phyloP scores from a whole-genome alignment of 1,284 basidiomycete genomes.

The Sanghuangporus baumii region DNA sequence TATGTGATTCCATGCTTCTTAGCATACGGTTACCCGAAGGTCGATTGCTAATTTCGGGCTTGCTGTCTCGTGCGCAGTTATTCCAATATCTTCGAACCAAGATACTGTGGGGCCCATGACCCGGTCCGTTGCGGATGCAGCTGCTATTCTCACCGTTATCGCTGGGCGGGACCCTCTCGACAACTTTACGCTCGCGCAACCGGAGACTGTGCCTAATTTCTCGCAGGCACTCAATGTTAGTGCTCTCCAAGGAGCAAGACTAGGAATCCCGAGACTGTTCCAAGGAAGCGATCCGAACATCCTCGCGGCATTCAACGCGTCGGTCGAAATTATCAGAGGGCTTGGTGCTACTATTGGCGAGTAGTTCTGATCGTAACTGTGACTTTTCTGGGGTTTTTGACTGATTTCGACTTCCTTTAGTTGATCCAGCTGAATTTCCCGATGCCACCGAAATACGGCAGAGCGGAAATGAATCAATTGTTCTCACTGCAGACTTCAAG shows the following conservation, averaged over 20 bases:
- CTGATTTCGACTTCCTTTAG: conserved; percentile 15
- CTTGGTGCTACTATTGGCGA: conserved; percentile 34
- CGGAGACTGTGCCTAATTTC: conserved; percentile 33
- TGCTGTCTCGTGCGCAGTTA: conserved; percentile 28
- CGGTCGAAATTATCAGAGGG: conserved; percentile 31
- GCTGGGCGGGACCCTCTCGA: conserved; percentile 41
- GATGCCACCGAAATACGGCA: conserved; percentile 29
- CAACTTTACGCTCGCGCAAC: conserved; percentile 38
- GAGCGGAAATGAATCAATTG: conserved; percentile 29
- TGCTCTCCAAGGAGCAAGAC: conserved; percentile 33
- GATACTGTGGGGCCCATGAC: conserved; percentile 46
- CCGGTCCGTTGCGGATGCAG: conserved; percentile 42
- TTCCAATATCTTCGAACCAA: conserved; percentile 45
- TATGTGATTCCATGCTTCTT: conserved; percentile 20
- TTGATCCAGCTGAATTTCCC: conserved; percentile 38
- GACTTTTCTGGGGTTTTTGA: neutral
- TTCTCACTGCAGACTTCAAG: conserved; percentile 38
- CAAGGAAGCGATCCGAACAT: conserved; percentile 22
- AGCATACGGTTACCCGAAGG: neutral
- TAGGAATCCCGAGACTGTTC: conserved; percentile 36
- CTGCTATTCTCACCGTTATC: conserved; percentile 37
- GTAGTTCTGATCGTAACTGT: conserved; percentile 3
- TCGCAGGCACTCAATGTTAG: conserved; percentile 30
- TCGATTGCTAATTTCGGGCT: neutral
- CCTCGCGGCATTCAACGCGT: conserved; percentile 32